A percentile compares a stretch with the other conserved stretches of the same genome.
phyloP scores from a whole-genome alignment of 768 basidiomycete species.

The Russula vinacea region DNA sequence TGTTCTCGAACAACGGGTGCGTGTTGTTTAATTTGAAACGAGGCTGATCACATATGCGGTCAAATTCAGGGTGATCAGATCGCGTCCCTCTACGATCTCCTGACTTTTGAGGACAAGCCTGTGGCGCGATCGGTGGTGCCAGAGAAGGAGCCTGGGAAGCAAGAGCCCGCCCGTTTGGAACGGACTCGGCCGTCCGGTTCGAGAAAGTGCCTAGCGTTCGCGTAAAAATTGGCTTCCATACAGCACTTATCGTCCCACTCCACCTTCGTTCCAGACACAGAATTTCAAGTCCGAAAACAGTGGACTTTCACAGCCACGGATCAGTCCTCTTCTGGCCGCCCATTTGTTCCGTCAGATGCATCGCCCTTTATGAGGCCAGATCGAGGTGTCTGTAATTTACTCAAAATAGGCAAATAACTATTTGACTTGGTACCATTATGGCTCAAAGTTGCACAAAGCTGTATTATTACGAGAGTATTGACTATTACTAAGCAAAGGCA shows the following conservation, averaged over 20 bases:
- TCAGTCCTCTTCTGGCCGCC: neutral
- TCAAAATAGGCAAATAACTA: conserved; percentile 9
- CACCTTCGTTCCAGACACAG: neutral
- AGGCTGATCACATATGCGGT: conserved; percentile 21
- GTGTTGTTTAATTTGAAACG: conserved; percentile 11
- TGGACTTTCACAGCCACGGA: neutral
- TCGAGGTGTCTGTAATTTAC: conserved; percentile 11
- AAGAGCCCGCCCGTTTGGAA: conserved; percentile 3
- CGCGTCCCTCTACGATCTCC: conserved; percentile 80
- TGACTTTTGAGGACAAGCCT: conserved; percentile 72
- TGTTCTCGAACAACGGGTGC: conserved; percentile 85
- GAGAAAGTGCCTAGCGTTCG: conserved; percentile 22
- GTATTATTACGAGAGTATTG: conserved; percentile 11
- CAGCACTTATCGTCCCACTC: neutral
- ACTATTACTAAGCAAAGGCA: conserved; percentile 46
- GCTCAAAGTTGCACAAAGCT: neutral
- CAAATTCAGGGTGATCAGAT: conserved; percentile 82
- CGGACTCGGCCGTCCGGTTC: conserved; percentile 12
- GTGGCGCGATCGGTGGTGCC: conserved; percentile 28
- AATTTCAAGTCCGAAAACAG: neutral
- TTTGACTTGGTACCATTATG: conserved; percentile 13
- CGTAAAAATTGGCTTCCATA: conserved; percentile 14
- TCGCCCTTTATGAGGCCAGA: conserved; percentile 6
- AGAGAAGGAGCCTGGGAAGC: conserved; percentile 20
- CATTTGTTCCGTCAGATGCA: neutral